phyloP scores from a whole-genome alignment of 352 stramenopile species.

The Globisporangium yorkense region DNA sequence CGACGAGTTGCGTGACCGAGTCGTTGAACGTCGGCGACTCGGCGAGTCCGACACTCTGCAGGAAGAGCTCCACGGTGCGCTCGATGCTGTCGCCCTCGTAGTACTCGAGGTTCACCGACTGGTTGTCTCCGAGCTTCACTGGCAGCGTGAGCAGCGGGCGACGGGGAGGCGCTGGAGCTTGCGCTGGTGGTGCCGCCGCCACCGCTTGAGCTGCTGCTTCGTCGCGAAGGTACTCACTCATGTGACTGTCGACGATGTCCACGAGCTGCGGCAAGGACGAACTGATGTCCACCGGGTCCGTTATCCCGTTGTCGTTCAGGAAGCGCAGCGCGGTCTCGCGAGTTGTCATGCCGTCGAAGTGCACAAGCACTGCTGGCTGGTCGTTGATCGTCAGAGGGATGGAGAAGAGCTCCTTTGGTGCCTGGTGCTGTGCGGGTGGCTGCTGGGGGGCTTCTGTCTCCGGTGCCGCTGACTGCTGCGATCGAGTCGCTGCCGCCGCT shows the following conservation, averaged over 20 bases:
- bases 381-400: constrained; percentile 57
- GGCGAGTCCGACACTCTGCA: constrained; percentile 39
- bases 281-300: constrained; percentile 27
- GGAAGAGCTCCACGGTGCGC: constrained; percentile 59
- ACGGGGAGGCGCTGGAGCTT: constrained; percentile 11
- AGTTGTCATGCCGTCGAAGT: constrained; percentile 57
- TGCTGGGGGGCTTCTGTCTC: constrained; percentile 9
- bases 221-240: constrained; percentile 39
- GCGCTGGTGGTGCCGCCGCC: constrained; percentile 1
- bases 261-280: constrained; percentile 46
- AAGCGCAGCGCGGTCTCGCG: constrained; percentile 56
- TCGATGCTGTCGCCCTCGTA: constrained; percentile 71
- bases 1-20: constrained; percentile 35
- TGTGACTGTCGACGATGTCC: constrained; percentile 45
- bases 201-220: constrained; percentile 17
- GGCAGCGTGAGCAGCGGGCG: constrained; percentile 36
- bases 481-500: neutral
- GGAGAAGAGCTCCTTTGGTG: constrained; percentile 50
- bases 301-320: constrained; percentile 51
- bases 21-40: constrained; percentile 31
- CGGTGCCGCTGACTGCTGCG: neutral
- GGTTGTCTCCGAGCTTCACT: constrained; percentile 47
- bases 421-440: constrained; percentile 2
- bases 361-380: constrained; percentile 38
- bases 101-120: constrained; percentile 45